Percentiles rank a stretch among this genome's conserved stretches.
phyloP scores from a whole-genome alignment of 257 asterid species.

The Plantago major region DNA sequence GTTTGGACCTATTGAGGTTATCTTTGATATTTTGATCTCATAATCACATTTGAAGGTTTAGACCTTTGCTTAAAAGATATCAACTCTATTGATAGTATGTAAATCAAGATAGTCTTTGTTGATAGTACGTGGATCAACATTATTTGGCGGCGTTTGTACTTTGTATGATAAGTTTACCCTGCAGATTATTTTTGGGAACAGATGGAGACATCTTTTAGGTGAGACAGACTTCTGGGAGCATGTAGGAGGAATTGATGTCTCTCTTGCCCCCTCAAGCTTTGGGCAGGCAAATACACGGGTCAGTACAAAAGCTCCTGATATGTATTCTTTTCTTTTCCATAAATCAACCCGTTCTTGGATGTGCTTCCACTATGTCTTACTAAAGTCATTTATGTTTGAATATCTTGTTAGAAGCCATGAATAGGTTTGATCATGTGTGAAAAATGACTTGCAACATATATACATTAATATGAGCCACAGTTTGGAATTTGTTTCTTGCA shows the following conservation, averaged over 20 bases:
- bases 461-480: slow-evolving; percentile 6
- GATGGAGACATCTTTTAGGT: slow-evolving; percentile 91
- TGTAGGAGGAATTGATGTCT: slow-evolving; percentile 92
- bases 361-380: not conserved
- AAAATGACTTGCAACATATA: not conserved
- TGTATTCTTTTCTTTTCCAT: slow-evolving; percentile 9
- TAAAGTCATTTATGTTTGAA: slow-evolving; percentile 2
- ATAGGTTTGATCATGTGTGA: slow-evolving; percentile 12
- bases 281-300: slow-evolving; percentile 98
- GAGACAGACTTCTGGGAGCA: slow-evolving; percentile 97
- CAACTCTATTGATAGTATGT: no score
- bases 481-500: slow-evolving; percentile 28
- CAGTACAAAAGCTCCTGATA: slow-evolving; percentile 14
- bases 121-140: not conserved
- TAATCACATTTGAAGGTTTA: not conserved
- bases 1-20: not conserved
- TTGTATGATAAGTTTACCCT: slow-evolving; percentile 4
- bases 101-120: no score
- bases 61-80: no score
- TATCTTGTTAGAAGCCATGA: slow-evolving; percentile 4
- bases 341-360: slow-evolving; percentile 10
- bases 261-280: slow-evolving; percentile 78
- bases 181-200: slow-evolving; percentile 84
- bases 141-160: not conserved
- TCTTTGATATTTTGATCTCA: not conserved